phyloP scores from a whole-genome alignment of 257 asterid species.

The Verbascum thapsus region DNA sequence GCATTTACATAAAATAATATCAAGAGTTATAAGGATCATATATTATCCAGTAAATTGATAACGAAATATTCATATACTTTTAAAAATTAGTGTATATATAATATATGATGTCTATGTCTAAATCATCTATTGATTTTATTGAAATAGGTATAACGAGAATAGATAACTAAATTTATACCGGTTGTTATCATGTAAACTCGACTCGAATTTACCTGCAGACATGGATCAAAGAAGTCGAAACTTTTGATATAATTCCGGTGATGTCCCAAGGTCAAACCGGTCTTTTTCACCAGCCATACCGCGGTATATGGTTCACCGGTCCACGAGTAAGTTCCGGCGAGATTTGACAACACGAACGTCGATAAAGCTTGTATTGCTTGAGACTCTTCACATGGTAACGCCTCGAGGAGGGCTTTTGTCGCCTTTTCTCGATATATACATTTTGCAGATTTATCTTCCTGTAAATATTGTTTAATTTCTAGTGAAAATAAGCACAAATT shows the following conservation, averaged over 20 bases:
- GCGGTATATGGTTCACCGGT: constrained; percentile 78
- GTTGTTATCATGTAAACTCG: background rate
- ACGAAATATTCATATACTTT: too few species aligned
- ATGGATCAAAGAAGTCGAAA: constrained; percentile 64
- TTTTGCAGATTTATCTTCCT: constrained; percentile 67
- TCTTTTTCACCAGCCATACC: constrained; percentile 75
- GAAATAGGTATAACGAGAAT: too few species aligned
- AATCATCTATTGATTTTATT: too few species aligned
- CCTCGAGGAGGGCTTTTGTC: constrained; percentile 52
- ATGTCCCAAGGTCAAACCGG: constrained; percentile 60
- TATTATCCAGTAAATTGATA: too few species aligned
- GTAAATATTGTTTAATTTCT: constrained; percentile 31
- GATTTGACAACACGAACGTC: constrained; percentile 68
- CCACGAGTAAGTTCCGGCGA: constrained; percentile 93
- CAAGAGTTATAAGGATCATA: too few species aligned
- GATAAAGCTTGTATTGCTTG: constrained; percentile 52
- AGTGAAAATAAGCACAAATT: constrained; percentile 8
- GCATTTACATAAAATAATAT: too few species aligned
- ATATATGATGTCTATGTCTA: too few species aligned
- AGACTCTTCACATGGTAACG: constrained; percentile 55
- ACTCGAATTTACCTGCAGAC: constrained; percentile 54
- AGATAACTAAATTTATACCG: too few species aligned
- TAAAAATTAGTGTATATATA: too few species aligned
- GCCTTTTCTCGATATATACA: constrained; percentile 60
- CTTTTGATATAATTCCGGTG: constrained; percentile 75